Percentiles rank a stretch among this genome's conserved stretches.
phyloP scores from a whole-genome alignment of 768 basidiomycete genomes.

The Naematelia aurantialba region DNA sequence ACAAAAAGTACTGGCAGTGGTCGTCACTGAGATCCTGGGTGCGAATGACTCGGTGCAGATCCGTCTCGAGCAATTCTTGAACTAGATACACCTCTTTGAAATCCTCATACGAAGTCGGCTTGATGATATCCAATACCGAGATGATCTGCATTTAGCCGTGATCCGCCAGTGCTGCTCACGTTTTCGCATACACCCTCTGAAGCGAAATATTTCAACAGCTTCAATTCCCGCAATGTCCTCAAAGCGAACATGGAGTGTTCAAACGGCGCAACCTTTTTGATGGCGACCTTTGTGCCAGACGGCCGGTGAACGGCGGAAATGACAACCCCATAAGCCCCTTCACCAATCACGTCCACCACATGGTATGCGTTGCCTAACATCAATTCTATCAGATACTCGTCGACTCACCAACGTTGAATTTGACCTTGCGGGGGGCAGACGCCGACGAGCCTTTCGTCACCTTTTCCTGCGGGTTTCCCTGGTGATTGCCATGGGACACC shows the following conservation, averaged over 20 bases:
- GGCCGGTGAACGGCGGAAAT: constrained; percentile 86
- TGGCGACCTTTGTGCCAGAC: constrained; percentile 86
- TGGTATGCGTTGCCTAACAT: constrained; percentile 34
- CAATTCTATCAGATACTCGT: neutral
- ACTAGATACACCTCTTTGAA: constrained; percentile 72
- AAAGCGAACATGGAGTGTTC: constrained; percentile 95
- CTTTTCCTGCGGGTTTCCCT: constrained; percentile 4
- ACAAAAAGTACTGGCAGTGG: constrained; percentile 83
- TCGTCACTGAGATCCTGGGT: constrained; percentile 94
- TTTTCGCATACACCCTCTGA: constrained; percentile 39
- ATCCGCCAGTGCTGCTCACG: constrained; percentile 33
- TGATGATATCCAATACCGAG: constrained; percentile 82
- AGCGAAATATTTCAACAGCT: constrained; percentile 61
- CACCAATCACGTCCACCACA: constrained; percentile 49
- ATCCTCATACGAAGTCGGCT: constrained; percentile 69
- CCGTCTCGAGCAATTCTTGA: constrained; percentile 91
- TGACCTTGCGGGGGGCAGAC: constrained; percentile 31
- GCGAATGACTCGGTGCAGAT: constrained; percentile 93
- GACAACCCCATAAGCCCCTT: constrained; percentile 85
- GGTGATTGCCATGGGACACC: neutral
- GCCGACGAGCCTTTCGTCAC: constrained; percentile 1
- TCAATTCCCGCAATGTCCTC: constrained; percentile 80
- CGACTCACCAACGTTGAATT: constrained; percentile 44
- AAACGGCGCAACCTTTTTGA: constrained; percentile 94
- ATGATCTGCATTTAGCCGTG: constrained; percentile 62